These are phyloP conservation scores for Nigrospora osmanthi DNA, from an alignment of 2,329 filamentous ascomycete species.

Conservation along the genomic window DNA sequence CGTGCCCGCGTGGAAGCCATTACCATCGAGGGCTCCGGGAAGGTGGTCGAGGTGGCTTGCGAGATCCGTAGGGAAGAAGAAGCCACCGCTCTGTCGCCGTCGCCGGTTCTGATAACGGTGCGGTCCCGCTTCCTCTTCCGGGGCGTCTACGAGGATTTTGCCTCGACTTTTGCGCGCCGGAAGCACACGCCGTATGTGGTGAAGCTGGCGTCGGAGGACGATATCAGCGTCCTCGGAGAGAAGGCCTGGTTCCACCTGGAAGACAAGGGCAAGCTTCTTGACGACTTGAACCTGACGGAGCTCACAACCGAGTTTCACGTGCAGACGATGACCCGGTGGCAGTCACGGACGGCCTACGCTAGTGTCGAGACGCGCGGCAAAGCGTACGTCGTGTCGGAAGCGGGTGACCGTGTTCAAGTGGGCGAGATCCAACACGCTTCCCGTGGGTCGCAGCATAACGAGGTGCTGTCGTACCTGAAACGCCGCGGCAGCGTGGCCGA, in stretches of 20 bases:
- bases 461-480: slow-evolving; percentile 88
- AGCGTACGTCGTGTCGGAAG: slow-evolving; percentile 46
- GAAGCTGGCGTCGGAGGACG: slow-evolving; percentile 73
- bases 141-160: slow-evolving; percentile 79
- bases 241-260: slow-evolving; percentile 96
- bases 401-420: slow-evolving; percentile 80
- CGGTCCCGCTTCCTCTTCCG: slow-evolving; percentile 96
- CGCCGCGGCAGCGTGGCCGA: slow-evolving; percentile 83
- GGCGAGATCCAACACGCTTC: slow-evolving; percentile 90
- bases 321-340: slow-evolving; percentile 79
- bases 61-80: slow-evolving; percentile 66
- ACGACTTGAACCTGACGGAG: slow-evolving; percentile 21
- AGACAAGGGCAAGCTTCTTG: slow-evolving; percentile 72
- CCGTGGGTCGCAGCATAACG: slow-evolving; percentile 90
- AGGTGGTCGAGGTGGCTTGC: slow-evolving; percentile 97
- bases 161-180: slow-evolving; percentile 97
- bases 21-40: slow-evolving; percentile 92
- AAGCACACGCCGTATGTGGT: slow-evolving; percentile 86
- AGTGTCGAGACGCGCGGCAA: slow-evolving; percentile 83
- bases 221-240: slow-evolving; percentile 83
- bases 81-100: slow-evolving; percentile 62
- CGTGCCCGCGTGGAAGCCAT: slow-evolving; percentile 92
- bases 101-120: slow-evolving; percentile 88
- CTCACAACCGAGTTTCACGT: slow-evolving; percentile 92
- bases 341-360: slow-evolving; percentile 84